A percentile compares a stretch with the other conserved stretches of the same genome.
Evolutionary conservation across 768 basidiomycete species (phyloP).

Genomic region (Pleurotus tuber-regium): DNA sequence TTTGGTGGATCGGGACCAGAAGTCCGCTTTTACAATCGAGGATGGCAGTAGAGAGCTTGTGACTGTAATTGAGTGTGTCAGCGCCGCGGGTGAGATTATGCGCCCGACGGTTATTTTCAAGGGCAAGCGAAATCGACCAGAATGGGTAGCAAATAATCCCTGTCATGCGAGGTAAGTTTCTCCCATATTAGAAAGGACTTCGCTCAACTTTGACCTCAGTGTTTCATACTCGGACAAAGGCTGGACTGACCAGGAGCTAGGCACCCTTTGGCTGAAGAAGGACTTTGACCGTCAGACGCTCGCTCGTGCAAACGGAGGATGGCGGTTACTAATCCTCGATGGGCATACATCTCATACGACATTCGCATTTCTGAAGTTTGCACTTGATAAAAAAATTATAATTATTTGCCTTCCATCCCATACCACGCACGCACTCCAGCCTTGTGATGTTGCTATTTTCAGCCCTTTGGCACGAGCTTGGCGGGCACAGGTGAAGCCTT

Average conservation of each 20-base stretch:
- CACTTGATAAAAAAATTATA: constrained; percentile 24
- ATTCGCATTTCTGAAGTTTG: constrained; percentile 26
- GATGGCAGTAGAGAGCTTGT: constrained; percentile 39
- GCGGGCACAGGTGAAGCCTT: constrained; percentile 26
- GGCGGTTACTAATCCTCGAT: constrained; percentile 33
- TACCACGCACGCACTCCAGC: constrained; percentile 33
- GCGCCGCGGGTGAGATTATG: constrained; percentile 37
- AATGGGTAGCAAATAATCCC: constrained; percentile 24
- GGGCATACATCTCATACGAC: constrained; percentile 37
- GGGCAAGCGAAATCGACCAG: constrained; percentile 20
- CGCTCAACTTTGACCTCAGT: constrained; percentile 31
- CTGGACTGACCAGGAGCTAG: constrained; percentile 39
- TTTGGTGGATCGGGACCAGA: constrained; percentile 18
- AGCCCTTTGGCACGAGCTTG: constrained; percentile 29
- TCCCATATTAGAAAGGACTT: not conserved
- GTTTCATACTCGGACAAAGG: constrained; percentile 33
- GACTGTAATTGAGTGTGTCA: constrained; percentile 43
- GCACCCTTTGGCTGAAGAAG: constrained; percentile 28
- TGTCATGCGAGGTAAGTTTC: constrained; percentile 26
- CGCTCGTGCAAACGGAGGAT: constrained; percentile 16
- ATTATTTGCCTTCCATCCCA: constrained; percentile 35
- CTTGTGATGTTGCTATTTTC: constrained; percentile 35
- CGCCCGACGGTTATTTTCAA: constrained; percentile 38
- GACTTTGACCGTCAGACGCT: constrained; percentile 29
- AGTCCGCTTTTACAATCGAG: constrained; percentile 16